Evolutionary conservation across 2,329 filamentous ascomycete genomes (phyloP).

Genomic region (Claviceps citrina): DNA sequence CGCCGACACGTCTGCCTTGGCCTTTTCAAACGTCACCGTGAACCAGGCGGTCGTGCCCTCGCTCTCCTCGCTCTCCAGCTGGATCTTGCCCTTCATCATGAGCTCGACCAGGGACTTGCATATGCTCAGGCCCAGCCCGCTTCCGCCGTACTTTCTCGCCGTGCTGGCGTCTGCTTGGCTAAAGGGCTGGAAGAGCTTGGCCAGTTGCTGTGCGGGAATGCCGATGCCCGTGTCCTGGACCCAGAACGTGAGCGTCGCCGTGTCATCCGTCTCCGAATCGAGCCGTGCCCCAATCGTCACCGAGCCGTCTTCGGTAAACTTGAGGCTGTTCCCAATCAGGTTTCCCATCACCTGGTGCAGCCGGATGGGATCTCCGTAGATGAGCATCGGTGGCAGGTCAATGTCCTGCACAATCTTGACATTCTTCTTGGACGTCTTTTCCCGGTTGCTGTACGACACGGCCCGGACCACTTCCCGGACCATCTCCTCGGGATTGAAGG

Average conservation of each 20-base stretch:
- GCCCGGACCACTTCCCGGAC: slow-evolving; percentile 51
- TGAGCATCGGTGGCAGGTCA: slow-evolving; percentile 57
- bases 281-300: slow-evolving; percentile 70
- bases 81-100: slow-evolving; percentile 76
- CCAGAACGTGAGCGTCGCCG: slow-evolving; percentile 65
- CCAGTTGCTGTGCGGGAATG: slow-evolving; percentile 66
- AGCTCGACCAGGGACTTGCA: slow-evolving; percentile 90
- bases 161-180: slow-evolving; percentile 86
- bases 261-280: slow-evolving; percentile 53
- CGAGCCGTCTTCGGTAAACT: slow-evolving; percentile 77
- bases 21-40: slow-evolving; percentile 73
- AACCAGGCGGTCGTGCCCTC: slow-evolving; percentile 63
- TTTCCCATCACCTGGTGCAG: slow-evolving; percentile 62
- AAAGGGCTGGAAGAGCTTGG: slow-evolving; percentile 82
- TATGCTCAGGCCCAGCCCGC: slow-evolving; percentile 79
- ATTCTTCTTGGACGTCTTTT: slow-evolving; percentile 45
- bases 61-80: slow-evolving; percentile 61
- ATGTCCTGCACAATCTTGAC: slow-evolving; percentile 56
- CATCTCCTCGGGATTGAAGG: slow-evolving; percentile 53
- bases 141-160: slow-evolving; percentile 80
- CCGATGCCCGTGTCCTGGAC: slow-evolving; percentile 86
- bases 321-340: slow-evolving; percentile 81
- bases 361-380: slow-evolving; percentile 50
- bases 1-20: slow-evolving; percentile 43
- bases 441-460: slow-evolving; percentile 49